Conservation (phyloP, 2,329 filamentous ascomycete species). For the Graphilbum sp. region DNA sequence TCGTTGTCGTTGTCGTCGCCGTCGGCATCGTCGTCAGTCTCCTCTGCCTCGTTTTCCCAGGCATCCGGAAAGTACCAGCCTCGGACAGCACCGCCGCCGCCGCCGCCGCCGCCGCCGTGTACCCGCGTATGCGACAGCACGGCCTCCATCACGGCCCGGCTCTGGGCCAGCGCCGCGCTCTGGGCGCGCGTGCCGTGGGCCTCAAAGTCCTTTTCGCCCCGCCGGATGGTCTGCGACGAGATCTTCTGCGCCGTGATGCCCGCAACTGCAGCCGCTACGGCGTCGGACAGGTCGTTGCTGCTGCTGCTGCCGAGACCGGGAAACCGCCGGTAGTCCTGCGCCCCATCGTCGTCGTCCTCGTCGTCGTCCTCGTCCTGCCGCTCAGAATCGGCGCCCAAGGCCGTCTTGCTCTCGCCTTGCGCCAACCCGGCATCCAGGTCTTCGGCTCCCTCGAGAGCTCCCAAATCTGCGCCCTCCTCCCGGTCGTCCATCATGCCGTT, state of each 20-base stretch:
- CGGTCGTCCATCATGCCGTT: no score
- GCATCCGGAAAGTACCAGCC: conserved; percentile 59
- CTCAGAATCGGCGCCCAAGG: no score
- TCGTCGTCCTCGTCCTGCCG: conserved; percentile 6
- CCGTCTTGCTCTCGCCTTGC: no score
- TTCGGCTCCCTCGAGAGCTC: no score
- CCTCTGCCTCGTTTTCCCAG: conserved; percentile 19
- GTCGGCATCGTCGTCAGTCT: conserved; percentile 12
- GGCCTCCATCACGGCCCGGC: conserved; percentile 75
- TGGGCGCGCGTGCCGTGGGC: conserved; percentile 77
- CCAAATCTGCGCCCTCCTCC: no score
- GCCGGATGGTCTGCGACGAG: conserved; percentile 56
- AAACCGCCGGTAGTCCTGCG: conserved; percentile 73
- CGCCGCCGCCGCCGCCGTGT: conserved; percentile 33
- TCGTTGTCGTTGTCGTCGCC: conserved; percentile 9
- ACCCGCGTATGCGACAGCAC: conserved; percentile 63
- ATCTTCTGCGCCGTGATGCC: conserved; percentile 18
- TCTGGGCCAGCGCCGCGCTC: conserved; percentile 59
- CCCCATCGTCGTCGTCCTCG: conserved; percentile 27
- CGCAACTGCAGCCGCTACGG: no score
- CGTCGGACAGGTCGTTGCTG: no score
- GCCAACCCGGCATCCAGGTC: conserved; percentile 3
- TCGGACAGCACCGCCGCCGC: conserved; percentile 31
- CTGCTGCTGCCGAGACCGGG: conserved; percentile 17
- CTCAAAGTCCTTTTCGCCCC: conserved; percentile 96